These are phyloP conservation scores for Mentha longifolia DNA, from an alignment of 257 asterid genomes.

Conservation along the genomic window DNA sequence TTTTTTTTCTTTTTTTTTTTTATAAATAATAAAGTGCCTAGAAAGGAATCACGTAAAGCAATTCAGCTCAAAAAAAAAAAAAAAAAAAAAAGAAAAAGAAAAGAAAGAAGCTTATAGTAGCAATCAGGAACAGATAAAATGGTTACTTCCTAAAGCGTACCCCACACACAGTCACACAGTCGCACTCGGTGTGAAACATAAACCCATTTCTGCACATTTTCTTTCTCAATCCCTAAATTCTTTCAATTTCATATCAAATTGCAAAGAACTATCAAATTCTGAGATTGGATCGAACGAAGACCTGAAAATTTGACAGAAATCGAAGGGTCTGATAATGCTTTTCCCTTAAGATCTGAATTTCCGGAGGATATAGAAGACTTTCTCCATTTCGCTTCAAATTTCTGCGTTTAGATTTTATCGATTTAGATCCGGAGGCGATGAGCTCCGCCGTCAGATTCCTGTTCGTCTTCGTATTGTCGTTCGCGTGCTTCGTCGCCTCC, in stretches of 20 bases:
- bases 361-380: conserved; percentile 21
- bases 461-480: conserved; percentile 36
- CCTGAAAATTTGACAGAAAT: conserved; percentile 18
- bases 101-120: not conserved
- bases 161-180: conserved; percentile 26
- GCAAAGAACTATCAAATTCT: not conserved
- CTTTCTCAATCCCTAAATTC: conserved; percentile 21
- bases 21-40: not conserved
- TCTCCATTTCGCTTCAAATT: conserved; percentile 15
- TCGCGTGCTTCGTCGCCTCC: conserved; percentile 44
- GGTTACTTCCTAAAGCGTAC: conserved; percentile 5
- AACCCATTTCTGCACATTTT: conserved; percentile 32
- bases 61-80: not conserved
- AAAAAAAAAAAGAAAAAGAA: not conserved
- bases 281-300: conserved; percentile 35
- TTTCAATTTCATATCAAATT: conserved; percentile 29
- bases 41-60: not conserved
- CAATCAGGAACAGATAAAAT: not conserved
- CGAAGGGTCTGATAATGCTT: conserved; percentile 12
- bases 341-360: conserved; percentile 45
- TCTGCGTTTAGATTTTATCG: conserved; percentile 20
- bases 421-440: conserved; percentile 61
- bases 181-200: conserved; percentile 34
- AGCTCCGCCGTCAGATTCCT: conserved; percentile 46
- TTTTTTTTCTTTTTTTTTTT: not conserved